Evolutionary conservation across 2,329 filamentous ascomycete species (phyloP).

Genomic region (Epichloe gansuensis): DNA sequence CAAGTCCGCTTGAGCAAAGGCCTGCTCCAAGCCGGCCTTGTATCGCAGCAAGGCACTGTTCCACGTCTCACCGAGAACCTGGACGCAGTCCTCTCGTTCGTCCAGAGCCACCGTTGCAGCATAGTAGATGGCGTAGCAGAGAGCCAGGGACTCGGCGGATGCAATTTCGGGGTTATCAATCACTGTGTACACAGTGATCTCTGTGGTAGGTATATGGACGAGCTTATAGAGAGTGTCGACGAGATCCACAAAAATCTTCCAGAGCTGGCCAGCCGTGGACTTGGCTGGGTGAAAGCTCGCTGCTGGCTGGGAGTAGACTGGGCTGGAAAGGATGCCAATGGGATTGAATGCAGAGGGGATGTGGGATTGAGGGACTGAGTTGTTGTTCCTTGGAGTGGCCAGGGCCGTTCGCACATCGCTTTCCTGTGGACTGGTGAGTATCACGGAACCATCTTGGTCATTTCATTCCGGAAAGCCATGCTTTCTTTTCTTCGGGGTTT

Average conservation of each 20-base stretch:
- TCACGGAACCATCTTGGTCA: too few species aligned
- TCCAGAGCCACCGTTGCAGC: slow-evolving; percentile 29
- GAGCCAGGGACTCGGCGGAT: slow-evolving; percentile 17
- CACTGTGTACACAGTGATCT: slow-evolving; percentile 20
- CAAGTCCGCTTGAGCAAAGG: slow-evolving; percentile 25
- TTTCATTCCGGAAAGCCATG: too few species aligned
- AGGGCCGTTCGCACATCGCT: slow-evolving; percentile 2
- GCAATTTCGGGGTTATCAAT: slow-evolving; percentile 17
- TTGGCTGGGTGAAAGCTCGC: slow-evolving; percentile 15
- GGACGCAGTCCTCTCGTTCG: slow-evolving; percentile 21
- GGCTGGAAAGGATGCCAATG: slow-evolving; percentile 20
- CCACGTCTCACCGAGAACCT: slow-evolving; percentile 13
- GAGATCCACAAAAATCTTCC: slow-evolving; percentile 17
- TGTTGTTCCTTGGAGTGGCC: slow-evolving; percentile 4
- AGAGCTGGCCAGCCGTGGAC: slow-evolving; percentile 16
- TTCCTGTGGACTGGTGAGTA: not conserved
- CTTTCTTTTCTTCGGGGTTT: too few species aligned
- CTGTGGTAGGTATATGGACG: slow-evolving; percentile 17
- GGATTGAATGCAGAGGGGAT: slow-evolving; percentile 17
- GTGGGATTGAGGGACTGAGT: slow-evolving; percentile 2
- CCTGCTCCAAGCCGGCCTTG: slow-evolving; percentile 23
- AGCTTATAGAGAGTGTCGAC: slow-evolving; percentile 19
- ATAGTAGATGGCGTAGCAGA: slow-evolving; percentile 38
- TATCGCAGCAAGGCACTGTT: slow-evolving; percentile 15
- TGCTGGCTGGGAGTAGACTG: slow-evolving; percentile 7